Evolutionary conservation across 2,329 filamentous ascomycete genomes (phyloP), one percentile per base, ranked within the genome.

Genomic region (Xylariaceae sp.): DNA sequence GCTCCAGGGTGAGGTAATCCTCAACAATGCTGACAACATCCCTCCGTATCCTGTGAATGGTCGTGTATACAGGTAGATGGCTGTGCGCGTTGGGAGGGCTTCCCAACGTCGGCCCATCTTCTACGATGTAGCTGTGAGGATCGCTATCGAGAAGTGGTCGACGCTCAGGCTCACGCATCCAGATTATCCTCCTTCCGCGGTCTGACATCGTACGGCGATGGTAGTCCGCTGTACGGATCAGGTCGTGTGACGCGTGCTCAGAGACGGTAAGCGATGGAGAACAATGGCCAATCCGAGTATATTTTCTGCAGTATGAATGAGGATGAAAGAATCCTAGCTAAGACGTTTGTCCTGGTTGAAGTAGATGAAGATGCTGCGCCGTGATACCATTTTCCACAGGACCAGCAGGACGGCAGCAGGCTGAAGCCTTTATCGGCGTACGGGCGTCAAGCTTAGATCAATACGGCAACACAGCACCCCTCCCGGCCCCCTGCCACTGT

Each of bases 11-110:
- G 69, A 84, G 73, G 66, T 82, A 82, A 71, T 82, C 81, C 75
- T 86, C 84, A 53, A 87, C 83, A 35, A 86, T 83, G 58, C 80
- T 82, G 62, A 81, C 77, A 59, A 88, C 82, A 71, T 88, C 84
- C 70, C 83, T 80, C 42, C 84, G 80, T 71, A 88, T 85, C 62
- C 87, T 81, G 72, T 92, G 89, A 67, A 92, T 91, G 64, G 87
- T 92, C 53, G 83, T 88, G 75, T 92, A 92, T 11, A 92, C 86
- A 45, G 88, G 86, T 66, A 92, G 74, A 63, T 84, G 78, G 17
- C 78, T 78, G 73, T 88, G 84, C 35, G 82, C 77, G 67, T 87
- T 83, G 13, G 81, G 71, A 65, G 75, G 74, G 72, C 81, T 84
- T 68, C 80, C 80, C 70, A 78, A 84, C 55, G 83, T 73, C 6